A percentile compares a stretch with the other conserved stretches of the same genome.
phyloP scores from a whole-genome alignment of 768 basidiomycete species.

The Leccinum subgranulosum region DNA sequence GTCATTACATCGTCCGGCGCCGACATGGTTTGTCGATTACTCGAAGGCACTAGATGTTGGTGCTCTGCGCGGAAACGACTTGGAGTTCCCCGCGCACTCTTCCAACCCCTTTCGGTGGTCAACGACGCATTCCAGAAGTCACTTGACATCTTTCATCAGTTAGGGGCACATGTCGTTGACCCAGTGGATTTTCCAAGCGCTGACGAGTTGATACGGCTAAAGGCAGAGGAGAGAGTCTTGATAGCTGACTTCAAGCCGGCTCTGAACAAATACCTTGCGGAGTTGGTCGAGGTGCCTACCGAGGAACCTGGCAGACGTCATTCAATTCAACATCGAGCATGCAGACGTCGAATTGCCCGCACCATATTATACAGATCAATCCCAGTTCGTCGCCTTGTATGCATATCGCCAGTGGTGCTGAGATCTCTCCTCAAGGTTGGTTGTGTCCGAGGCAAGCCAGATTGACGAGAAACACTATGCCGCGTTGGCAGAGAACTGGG shows the following conservation, averaged over 20 bases:
- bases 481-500: constrained; percentile 44
- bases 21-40: too few species aligned
- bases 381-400: constrained; percentile 24
- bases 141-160: constrained; percentile 33
- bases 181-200: constrained; percentile 60
- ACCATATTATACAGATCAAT: constrained; percentile 37
- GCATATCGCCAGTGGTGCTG: neutral
- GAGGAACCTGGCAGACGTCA: constrained; percentile 55
- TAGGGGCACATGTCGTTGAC: constrained; percentile 52
- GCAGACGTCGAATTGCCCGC: constrained; percentile 43
- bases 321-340: constrained; percentile 53
- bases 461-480: constrained; percentile 41
- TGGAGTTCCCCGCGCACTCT: constrained; percentile 41
- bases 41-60: constrained; percentile 45
- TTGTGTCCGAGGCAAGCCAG: constrained; percentile 24
- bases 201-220: constrained; percentile 42
- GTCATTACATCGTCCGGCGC: too few species aligned
- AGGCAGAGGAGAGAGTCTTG: constrained; percentile 55
- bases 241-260: constrained; percentile 57
- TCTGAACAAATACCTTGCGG: constrained; percentile 43
- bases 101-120: constrained; percentile 22
- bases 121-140: constrained; percentile 38
- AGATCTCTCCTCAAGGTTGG: constrained; percentile 13
- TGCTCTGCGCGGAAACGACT: constrained; percentile 44
- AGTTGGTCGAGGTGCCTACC: constrained; percentile 51